Percentiles rank a stretch among this genome's conserved stretches.
These are phyloP conservation scores for Raphanus raphanistrum DNA, from an alignment of 345 rosid genomes.

Conservation along the genomic window DNA sequence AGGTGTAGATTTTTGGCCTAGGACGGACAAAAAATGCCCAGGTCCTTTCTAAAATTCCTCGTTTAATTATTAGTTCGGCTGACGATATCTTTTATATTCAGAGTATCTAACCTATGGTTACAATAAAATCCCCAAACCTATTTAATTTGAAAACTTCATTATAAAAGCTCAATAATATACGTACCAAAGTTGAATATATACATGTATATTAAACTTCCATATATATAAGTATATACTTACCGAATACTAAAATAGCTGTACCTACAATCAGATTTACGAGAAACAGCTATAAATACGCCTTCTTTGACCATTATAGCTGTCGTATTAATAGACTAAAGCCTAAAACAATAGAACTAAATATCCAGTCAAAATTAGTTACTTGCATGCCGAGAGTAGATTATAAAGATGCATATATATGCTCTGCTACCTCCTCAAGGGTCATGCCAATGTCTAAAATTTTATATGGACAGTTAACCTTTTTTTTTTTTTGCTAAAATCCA, in stretches of 20 bases:
- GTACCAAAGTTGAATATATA: neutral
- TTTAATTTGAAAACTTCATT: neutral
- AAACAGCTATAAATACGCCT: neutral
- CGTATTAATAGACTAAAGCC: neutral
- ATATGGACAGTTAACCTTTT: too few species aligned
- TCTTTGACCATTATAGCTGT: neutral
- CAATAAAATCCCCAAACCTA: neutral
- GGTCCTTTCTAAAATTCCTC: too few species aligned
- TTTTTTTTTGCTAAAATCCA: too few species aligned
- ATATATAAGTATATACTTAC: neutral
- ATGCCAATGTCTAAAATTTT: too few species aligned
- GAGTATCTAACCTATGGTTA: constrained; percentile 8
- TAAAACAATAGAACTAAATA: neutral
- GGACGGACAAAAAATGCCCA: neutral
- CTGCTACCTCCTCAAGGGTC: too few species aligned
- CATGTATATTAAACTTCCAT: neutral
- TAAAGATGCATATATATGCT: too few species aligned
- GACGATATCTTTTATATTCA: constrained; percentile 31
- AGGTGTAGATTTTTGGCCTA: neutral
- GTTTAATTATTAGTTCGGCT: neutral
- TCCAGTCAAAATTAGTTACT: neutral
- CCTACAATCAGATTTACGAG: neutral
- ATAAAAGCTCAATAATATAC: neutral
- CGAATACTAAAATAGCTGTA: neutral
- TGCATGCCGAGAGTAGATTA: neutral